phyloP scores from a whole-genome alignment of 768 basidiomycete genomes.

The Holtermanniella nyarrowii region DNA sequence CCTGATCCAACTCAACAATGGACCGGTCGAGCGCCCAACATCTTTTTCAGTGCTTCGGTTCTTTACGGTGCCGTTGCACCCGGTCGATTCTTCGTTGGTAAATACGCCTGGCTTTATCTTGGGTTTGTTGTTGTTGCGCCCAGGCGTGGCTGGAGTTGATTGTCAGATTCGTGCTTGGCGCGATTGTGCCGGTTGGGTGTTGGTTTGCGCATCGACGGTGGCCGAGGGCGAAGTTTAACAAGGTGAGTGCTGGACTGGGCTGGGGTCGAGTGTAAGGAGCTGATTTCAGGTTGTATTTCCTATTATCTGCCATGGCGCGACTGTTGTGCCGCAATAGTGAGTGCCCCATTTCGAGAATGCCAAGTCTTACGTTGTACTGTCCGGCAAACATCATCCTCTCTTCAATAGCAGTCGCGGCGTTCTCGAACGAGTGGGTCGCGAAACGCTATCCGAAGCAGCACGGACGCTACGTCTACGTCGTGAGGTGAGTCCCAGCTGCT shows the following conservation, averaged over 20 bases:
- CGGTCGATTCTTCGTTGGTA: conserved; percentile 37
- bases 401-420: conserved; percentile 20
- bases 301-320: conserved; percentile 39
- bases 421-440: conserved; percentile 27
- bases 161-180: conserved; percentile 33
- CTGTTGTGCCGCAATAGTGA: conserved; percentile 38
- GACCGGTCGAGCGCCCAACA: conserved; percentile 36
- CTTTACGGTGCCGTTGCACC: conserved; percentile 39
- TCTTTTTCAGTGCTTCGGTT: conserved; percentile 40
- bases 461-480: conserved; percentile 32
- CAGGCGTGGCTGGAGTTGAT: neutral
- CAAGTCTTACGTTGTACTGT: conserved; percentile 9
- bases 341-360: conserved; percentile 1
- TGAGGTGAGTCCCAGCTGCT: conserved; percentile 19
- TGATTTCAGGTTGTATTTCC: conserved; percentile 31
- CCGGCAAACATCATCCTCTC: conserved; percentile 40
- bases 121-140: conserved; percentile 4
- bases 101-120: conserved; percentile 30
- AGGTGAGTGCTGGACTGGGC: conserved; percentile 19
- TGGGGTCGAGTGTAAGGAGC: neutral
- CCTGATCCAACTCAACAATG: conserved; percentile 40
- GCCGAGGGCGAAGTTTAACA: conserved; percentile 31
- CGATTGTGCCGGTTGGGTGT: conserved; percentile 25
- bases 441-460: conserved; percentile 27
- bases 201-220: conserved; percentile 36